phyloP scores from a whole-genome alignment of 805 yeast species.

The Ogataea thermomethanolica region DNA sequence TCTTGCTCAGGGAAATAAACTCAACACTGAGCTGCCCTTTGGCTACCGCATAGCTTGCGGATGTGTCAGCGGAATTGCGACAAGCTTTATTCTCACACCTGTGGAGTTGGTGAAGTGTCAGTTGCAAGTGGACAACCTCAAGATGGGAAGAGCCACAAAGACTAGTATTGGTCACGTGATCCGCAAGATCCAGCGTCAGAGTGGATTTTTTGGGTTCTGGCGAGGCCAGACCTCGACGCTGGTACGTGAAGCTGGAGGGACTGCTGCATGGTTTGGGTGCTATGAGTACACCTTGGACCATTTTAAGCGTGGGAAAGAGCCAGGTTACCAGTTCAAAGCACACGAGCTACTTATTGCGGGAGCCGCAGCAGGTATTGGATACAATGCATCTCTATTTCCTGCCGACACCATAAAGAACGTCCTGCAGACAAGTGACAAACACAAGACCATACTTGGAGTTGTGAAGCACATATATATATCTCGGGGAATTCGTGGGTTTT shows the following conservation, averaged over 20 bases:
- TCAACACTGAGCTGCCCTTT: slow-evolving; percentile 21
- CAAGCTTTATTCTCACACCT: slow-evolving; percentile 84
- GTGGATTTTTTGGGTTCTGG: slow-evolving; percentile 77
- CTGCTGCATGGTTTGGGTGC: slow-evolving; percentile 92
- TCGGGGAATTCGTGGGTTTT: slow-evolving; percentile 70
- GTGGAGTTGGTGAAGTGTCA: slow-evolving; percentile 89
- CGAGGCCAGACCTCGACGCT: slow-evolving; percentile 81
- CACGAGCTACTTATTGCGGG: slow-evolving; percentile 70
- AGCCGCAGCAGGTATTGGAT: slow-evolving; percentile 80
- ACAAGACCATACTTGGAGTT: slow-evolving; percentile 34
- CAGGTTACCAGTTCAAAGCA: slow-evolving; percentile 33
- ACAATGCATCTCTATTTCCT: slow-evolving; percentile 79
- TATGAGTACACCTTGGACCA: slow-evolving; percentile 54
- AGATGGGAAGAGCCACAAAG: slow-evolving; percentile 16
- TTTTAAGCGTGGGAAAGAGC: slow-evolving; percentile 33
- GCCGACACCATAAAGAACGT: slow-evolving; percentile 87
- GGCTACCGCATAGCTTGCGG: slow-evolving; percentile 56
- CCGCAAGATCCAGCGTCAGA: slow-evolving; percentile 37
- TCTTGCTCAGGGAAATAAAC: slow-evolving; percentile 20
- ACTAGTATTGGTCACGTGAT: slow-evolving; percentile 38
- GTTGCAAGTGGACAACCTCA: slow-evolving; percentile 63
- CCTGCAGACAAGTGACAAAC: slow-evolving; percentile 56
- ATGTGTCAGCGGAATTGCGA: slow-evolving; percentile 75
- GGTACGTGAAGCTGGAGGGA: slow-evolving; percentile 81
- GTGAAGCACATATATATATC: slow-evolving; percentile 38